A percentile compares a stretch with the other conserved stretches of the same genome.
Conservation (phyloP, 2,329 filamentous ascomycete genomes). For the Fusarium oxysporum region DNA sequence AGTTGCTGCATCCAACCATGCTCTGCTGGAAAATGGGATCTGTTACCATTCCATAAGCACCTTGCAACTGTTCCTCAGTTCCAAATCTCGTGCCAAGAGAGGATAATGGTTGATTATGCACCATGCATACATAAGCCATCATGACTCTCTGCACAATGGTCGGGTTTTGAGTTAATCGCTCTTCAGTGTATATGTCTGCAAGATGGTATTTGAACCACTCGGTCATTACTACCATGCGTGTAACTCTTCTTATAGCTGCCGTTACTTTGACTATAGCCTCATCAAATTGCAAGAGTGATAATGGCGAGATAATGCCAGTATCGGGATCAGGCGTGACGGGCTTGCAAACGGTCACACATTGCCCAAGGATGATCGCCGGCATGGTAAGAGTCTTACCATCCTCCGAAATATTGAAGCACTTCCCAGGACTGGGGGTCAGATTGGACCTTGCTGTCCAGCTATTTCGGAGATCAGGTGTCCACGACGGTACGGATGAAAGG, state of each 20-base stretch:
- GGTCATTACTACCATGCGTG: neutral
- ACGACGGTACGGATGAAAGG: neutral
- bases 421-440: rapidly evolving
- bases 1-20: neutral
- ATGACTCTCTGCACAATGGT: slow-evolving; percentile 7
- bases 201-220: slow-evolving; percentile 14
- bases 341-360: neutral
- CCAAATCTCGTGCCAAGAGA: neutral
- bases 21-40: neutral
- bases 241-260: neutral
- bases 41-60: neutral
- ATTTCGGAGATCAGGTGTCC: slow-evolving; percentile 15
- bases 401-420: neutral
- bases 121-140: slow-evolving; percentile 22
- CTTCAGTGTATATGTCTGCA: slow-evolving; percentile 2
- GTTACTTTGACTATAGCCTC: neutral
- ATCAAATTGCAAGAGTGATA: neutral
- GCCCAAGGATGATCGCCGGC: neutral
- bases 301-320: rapidly evolving
- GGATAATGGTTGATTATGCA: neutral
- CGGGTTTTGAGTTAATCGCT: neutral
- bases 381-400: neutral
- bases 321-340: rapidly evolving
- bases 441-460: slow-evolving; percentile 15
- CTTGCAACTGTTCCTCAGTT: neutral